Conservation (phyloP, 2,329 filamentous ascomycete genomes). For the Diaporthe eres region DNA sequence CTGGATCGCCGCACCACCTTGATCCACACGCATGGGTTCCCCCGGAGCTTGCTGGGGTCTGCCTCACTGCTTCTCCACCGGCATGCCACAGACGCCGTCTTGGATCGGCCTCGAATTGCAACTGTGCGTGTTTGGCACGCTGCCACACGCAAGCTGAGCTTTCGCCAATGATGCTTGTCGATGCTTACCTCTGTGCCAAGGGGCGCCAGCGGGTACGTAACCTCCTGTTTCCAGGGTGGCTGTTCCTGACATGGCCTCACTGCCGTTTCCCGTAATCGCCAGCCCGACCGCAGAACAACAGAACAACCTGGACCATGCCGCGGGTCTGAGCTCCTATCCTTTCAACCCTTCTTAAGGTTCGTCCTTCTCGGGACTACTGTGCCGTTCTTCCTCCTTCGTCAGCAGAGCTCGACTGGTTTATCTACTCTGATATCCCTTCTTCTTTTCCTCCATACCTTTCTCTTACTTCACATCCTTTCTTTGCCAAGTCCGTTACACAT, state of each 20-base stretch:
- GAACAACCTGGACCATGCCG: constrained; percentile 32
- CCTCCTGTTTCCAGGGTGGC: constrained; percentile 30
- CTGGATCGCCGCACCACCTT: constrained; percentile 34
- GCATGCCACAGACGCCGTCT: constrained; percentile 45
- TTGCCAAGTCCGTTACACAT: constrained; percentile 22
- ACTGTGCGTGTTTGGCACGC: constrained; percentile 36
- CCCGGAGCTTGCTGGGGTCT: constrained; percentile 32
- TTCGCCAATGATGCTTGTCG: constrained; percentile 27
- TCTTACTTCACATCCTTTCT: constrained; percentile 11
- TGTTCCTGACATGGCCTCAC: constrained; percentile 19
- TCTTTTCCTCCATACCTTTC: constrained; percentile 1
- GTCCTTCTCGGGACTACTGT: constrained; percentile 14
- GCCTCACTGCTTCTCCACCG: constrained; percentile 42
- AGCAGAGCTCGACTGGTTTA: constrained; percentile 37
- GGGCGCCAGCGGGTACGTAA: constrained; percentile 31
- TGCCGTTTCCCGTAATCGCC: constrained; percentile 33
- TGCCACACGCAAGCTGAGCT: constrained; percentile 3
- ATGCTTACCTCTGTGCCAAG: constrained; percentile 15
- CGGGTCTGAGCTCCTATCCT: constrained; percentile 36
- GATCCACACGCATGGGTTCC: constrained; percentile 24
- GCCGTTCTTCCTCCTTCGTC: neutral
- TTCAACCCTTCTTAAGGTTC: constrained; percentile 29
- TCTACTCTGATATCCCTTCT: constrained; percentile 31
- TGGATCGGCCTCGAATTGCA: constrained; percentile 39
- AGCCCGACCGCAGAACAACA: neutral